Conservation (phyloP, 2,329 filamentous ascomycete genomes). For the Endoconidiophora polonica region DNA sequence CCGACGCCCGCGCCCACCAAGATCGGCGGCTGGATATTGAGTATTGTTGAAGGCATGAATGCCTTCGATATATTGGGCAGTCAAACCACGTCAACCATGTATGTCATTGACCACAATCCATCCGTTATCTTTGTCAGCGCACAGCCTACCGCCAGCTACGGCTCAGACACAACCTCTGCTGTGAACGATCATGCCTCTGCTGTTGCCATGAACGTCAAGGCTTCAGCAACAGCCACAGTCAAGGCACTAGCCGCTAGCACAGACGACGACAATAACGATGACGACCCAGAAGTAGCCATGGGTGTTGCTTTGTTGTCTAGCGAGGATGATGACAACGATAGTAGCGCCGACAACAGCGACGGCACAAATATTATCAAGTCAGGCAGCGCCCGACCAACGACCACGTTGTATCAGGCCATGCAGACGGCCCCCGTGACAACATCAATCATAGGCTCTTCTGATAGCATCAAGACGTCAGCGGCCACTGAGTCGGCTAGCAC, state of each 20-base stretch:
- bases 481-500: not conserved
- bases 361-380: slow-evolving; percentile 1
- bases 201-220: not conserved
- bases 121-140: slow-evolving; percentile 27
- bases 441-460: not conserved
- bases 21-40: slow-evolving; percentile 12
- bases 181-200: slow-evolving; percentile 7
- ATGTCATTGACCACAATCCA: slow-evolving; percentile 39
- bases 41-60: not conserved
- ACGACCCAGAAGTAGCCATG: not conserved
- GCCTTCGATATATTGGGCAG: slow-evolving; percentile 13
- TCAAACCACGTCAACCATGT: slow-evolving; percentile 25
- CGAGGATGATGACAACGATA: not conserved
- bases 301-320: not conserved
- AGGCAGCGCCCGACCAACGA: slow-evolving; percentile 7
- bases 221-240: not conserved
- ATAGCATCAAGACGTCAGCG: not conserved
- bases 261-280: not conserved
- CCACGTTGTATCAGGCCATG: not conserved
- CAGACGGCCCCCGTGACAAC: not conserved
- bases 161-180: slow-evolving; percentile 8
- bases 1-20: slow-evolving; percentile 6
- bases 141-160: slow-evolving; percentile 25
- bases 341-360: not conserved
- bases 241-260: too few species aligned